Evolutionary conservation across 1,284 basidiomycete species (phyloP).

Genomic region (Malassezia dermatis): DNA sequence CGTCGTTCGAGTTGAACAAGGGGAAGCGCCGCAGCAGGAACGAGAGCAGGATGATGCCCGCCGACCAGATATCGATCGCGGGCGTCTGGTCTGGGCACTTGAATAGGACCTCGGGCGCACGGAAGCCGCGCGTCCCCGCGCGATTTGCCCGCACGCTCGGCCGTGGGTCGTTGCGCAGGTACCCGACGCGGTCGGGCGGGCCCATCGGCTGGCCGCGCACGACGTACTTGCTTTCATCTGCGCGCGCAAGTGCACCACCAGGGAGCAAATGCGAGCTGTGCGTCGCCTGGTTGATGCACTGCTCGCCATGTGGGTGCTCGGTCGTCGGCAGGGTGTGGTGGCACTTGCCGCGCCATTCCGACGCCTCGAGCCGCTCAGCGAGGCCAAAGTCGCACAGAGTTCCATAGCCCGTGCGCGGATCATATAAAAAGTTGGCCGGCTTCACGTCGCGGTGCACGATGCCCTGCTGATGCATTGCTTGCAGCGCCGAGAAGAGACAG

Average conservation of each 20-base stretch:
- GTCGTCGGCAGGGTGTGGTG: constrained; percentile 38
- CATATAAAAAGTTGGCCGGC: constrained; percentile 93
- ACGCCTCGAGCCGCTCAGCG: constrained; percentile 39
- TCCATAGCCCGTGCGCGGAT: constrained; percentile 70
- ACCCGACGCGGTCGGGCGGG: constrained; percentile 39
- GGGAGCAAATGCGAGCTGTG: constrained; percentile 33
- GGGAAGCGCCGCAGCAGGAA: constrained; percentile 89
- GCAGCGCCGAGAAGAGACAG: constrained; percentile 78
- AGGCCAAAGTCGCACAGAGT: constrained; percentile 91
- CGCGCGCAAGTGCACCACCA: constrained; percentile 27
- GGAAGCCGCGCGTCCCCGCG: constrained; percentile 90
- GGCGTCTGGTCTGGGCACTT: constrained; percentile 91
- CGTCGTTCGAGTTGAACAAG: constrained; percentile 85
- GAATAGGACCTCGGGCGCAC: constrained; percentile 87
- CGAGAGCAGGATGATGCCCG: constrained; percentile 80
- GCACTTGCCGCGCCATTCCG: constrained; percentile 44
- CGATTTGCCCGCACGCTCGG: constrained; percentile 86
- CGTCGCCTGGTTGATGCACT: constrained; percentile 32
- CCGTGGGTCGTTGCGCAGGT: constrained; percentile 41
- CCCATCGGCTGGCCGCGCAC: constrained; percentile 22
- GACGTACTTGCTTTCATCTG: constrained; percentile 3
- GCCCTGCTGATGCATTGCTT: constrained; percentile 74
- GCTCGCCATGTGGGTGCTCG: constrained; percentile 32
- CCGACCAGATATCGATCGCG: constrained; percentile 96
- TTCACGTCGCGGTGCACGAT: constrained; percentile 97